Conservation (phyloP, 495 filamentous ascomycete species). For the Diplogelasinospora grovesii region DNA sequence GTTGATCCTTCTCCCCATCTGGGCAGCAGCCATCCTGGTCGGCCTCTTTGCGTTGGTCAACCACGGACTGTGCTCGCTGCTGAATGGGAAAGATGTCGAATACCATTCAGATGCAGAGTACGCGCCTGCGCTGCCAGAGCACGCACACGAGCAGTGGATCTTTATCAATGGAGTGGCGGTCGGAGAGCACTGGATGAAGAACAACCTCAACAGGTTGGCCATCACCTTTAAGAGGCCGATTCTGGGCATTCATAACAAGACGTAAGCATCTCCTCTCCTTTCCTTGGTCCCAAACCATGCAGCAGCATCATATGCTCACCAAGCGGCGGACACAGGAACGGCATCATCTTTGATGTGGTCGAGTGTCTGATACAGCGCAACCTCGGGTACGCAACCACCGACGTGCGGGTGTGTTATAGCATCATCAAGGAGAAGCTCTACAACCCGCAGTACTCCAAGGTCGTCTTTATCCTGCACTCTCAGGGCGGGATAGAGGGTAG, state of each 20-base stretch:
- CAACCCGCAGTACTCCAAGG: slow-evolving; percentile 55
- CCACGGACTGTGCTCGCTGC: slow-evolving; percentile 38
- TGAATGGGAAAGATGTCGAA: slow-evolving; percentile 42
- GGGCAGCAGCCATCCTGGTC: slow-evolving; percentile 34
- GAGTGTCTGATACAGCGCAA: slow-evolving; percentile 73
- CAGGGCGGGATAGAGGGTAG: slow-evolving; percentile 76
- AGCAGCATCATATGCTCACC: too few species aligned
- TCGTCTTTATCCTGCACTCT: slow-evolving; percentile 72
- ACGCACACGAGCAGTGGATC: slow-evolving; percentile 61
- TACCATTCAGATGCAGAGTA: slow-evolving; percentile 38
- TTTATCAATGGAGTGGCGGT: slow-evolving; percentile 66
- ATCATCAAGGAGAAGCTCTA: slow-evolving; percentile 55
- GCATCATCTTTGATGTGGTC: slow-evolving; percentile 66
- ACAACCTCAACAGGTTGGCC: slow-evolving; percentile 64
- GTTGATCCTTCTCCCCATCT: slow-evolving; percentile 43
- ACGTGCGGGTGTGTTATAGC: slow-evolving; percentile 52
- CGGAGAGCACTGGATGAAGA: slow-evolving; percentile 54
- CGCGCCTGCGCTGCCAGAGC: slow-evolving; percentile 32
- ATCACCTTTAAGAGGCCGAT: slow-evolving; percentile 69
- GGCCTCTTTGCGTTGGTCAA: slow-evolving; percentile 39
- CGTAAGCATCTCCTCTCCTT: slow-evolving; percentile 27
- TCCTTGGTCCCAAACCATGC: too few species aligned
- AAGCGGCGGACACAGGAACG: too few species aligned
- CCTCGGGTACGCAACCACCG: slow-evolving; percentile 64
- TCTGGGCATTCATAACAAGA: slow-evolving; percentile 77